phyloP scores from a whole-genome alignment of 495 filamentous ascomycete species.

The Daldinia loculata region DNA sequence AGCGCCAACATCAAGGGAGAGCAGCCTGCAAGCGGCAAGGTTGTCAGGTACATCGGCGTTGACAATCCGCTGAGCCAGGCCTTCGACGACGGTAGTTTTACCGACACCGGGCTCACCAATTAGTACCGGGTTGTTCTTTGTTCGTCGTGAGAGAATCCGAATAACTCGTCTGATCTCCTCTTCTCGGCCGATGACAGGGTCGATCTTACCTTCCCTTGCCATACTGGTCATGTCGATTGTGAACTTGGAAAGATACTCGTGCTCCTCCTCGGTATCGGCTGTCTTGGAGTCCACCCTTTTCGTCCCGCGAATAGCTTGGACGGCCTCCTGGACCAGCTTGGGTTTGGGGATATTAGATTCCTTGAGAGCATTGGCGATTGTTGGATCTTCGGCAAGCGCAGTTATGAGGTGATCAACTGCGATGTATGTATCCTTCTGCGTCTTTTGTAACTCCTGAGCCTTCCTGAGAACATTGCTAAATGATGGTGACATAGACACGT shows the following conservation, averaged over 20 bases:
- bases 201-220: slow-evolving; percentile 96
- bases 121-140: slow-evolving; percentile 98
- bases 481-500: slow-evolving; percentile 77
- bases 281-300: slow-evolving; percentile 93
- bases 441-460: slow-evolving; percentile 91
- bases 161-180: slow-evolving; percentile 96
- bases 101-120: slow-evolving; percentile 96
- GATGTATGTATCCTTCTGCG: slow-evolving; percentile 93
- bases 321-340: slow-evolving; percentile 85
- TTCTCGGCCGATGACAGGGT: slow-evolving; percentile 96
- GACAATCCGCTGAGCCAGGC: slow-evolving; percentile 93
- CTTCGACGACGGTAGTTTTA: slow-evolving; percentile 98
- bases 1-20: slow-evolving; percentile 93
- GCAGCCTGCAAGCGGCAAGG: slow-evolving; percentile 89
- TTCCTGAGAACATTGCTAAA: slow-evolving; percentile 82
- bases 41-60: slow-evolving; percentile 96
- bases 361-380: slow-evolving; percentile 75
- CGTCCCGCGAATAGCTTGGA: slow-evolving; percentile 89
- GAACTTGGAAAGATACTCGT: slow-evolving; percentile 95
- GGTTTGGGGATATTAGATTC: slow-evolving; percentile 92
- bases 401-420: slow-evolving; percentile 94
- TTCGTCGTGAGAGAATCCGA: slow-evolving; percentile 89
- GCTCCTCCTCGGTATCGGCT: slow-evolving; percentile 87
- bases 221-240: slow-evolving; percentile 96
- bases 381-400: slow-evolving; percentile 77